Evolutionary conservation across 176 grass and related monocot genomes (phyloP).

Genomic region (Ensete glaucum): DNA sequence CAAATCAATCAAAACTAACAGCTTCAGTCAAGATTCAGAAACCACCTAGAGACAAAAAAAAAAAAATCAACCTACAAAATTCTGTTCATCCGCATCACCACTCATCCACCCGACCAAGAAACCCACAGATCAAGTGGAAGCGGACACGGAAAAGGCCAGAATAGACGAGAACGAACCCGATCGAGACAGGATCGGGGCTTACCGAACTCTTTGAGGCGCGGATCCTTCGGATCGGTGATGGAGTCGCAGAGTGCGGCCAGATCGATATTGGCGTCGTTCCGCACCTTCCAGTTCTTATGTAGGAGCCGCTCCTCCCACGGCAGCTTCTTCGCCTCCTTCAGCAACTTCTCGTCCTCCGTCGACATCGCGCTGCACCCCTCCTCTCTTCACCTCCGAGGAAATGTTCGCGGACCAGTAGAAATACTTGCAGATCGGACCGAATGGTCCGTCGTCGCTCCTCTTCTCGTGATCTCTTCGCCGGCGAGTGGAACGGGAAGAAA

Average conservation of each 20-base stretch:
- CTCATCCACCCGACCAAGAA: background rate
- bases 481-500: background rate
- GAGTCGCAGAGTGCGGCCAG: constrained; percentile 72
- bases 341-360: constrained; percentile 98
- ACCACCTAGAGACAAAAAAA: background rate
- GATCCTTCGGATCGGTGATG: constrained; percentile 94
- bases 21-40: constrained; percentile 34
- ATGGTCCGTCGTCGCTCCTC: constrained; percentile 1
- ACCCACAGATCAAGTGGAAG: constrained; percentile 17
- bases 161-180: constrained; percentile 20
- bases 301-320: constrained; percentile 94
- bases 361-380: constrained; percentile 37
- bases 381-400: background rate
- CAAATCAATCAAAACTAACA: constrained; percentile 24
- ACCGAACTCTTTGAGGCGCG: constrained; percentile 90
- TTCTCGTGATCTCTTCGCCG: constrained; percentile 3
- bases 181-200: constrained; percentile 4
- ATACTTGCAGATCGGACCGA: constrained; percentile 17
- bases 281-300: constrained; percentile 99
- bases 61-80: constrained; percentile 3
- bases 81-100: background rate
- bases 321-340: constrained; percentile 97
- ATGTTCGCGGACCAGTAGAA: background rate
- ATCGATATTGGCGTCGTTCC: constrained; percentile 98
- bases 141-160: constrained; percentile 11